phyloP scores from a whole-genome alignment of 768 basidiomycete genomes.

The Suillus spraguei region DNA sequence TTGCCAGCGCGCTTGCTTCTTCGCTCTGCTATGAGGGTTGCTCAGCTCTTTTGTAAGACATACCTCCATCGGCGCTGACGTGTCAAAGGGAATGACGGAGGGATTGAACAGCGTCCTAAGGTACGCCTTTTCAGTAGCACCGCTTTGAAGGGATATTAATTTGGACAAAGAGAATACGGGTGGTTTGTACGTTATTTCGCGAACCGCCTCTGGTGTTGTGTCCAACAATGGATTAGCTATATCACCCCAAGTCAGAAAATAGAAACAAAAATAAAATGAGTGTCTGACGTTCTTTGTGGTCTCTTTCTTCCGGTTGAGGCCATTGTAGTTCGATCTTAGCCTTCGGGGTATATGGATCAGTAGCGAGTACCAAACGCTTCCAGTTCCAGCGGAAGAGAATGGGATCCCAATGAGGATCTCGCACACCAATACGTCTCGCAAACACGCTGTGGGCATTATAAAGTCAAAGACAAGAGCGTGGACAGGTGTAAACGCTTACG shows the following conservation, averaged over 20 bases:
- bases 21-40: slow-evolving; percentile 82
- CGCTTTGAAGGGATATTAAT: slow-evolving; percentile 39
- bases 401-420: slow-evolving; percentile 61
- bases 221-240: slow-evolving; percentile 54
- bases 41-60: slow-evolving; percentile 71
- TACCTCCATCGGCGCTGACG: slow-evolving; percentile 62
- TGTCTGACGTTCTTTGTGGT: slow-evolving; percentile 34
- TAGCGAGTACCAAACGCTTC: slow-evolving; percentile 71
- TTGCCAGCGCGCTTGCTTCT: slow-evolving; percentile 80
- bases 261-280: not conserved
- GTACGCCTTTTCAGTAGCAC: slow-evolving; percentile 56
- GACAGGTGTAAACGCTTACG: slow-evolving; percentile 43
- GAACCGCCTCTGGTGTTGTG: slow-evolving; percentile 60
- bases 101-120: slow-evolving; percentile 54
- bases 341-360: slow-evolving; percentile 57
- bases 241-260: not conserved
- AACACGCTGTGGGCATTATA: slow-evolving; percentile 57
- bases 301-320: slow-evolving; percentile 55
- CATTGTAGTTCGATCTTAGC: slow-evolving; percentile 62
- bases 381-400: slow-evolving; percentile 62
- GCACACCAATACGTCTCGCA: slow-evolving; percentile 68
- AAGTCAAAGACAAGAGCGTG: not conserved
- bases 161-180: slow-evolving; percentile 50
- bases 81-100: slow-evolving; percentile 45
- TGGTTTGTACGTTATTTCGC: slow-evolving; percentile 70